These are phyloP conservation scores for Aspergillus hiratsukae DNA, from an alignment of 2,329 filamentous ascomycete genomes.

Conservation along the genomic window DNA sequence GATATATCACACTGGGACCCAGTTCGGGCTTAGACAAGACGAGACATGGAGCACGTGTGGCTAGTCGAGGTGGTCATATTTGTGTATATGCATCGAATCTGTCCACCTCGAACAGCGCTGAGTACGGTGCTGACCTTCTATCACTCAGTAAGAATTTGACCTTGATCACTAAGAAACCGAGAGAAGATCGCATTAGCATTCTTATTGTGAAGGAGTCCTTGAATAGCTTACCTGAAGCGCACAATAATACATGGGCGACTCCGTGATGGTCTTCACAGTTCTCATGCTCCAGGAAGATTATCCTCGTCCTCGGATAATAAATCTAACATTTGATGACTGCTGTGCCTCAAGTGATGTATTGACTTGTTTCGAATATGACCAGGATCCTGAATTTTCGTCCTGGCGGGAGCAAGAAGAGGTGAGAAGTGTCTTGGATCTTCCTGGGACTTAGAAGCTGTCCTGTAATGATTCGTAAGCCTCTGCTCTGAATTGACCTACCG, in stretches of 20 bases:
- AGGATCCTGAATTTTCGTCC: no score
- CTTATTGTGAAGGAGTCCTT: neutral
- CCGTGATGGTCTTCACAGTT: neutral
- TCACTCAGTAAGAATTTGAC: neutral
- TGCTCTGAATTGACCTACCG: no score
- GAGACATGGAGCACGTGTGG: neutral
- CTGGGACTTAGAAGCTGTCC: no score
- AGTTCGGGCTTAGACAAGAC: neutral
- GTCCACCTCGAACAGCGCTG: neutral
- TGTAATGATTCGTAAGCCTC: no score
- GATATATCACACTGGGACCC: neutral
- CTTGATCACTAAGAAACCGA: neutral
- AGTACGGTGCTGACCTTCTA: neutral
- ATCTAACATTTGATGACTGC: no score
- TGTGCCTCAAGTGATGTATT: no score
- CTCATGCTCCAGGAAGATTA: neutral
- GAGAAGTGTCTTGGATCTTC: no score
- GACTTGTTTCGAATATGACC: no score
- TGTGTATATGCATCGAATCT: neutral
- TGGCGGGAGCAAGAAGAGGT: no score
- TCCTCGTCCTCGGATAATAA: neutral
- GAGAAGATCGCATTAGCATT: neutral
- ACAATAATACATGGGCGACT: neutral
- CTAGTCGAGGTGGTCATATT: neutral
- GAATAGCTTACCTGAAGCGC: neutral